phyloP scores from a whole-genome alignment of 106 monocot genomes.

The Dioscorea dumetorum region DNA sequence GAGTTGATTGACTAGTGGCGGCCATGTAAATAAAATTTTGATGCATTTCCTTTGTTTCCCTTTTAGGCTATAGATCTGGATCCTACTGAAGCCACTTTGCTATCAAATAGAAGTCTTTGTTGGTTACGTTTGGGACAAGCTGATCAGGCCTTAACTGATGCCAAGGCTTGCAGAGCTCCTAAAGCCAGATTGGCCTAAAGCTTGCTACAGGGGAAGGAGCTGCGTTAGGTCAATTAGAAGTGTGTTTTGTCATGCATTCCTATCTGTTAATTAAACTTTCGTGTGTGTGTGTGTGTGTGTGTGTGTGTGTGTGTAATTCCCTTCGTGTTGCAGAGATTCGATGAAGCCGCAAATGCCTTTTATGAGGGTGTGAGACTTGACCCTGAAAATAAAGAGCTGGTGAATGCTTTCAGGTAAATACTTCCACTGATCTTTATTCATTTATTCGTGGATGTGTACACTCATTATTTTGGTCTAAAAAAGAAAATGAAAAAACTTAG shows the following conservation, averaged over 20 bases:
- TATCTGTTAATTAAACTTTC: not conserved
- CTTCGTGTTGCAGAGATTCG: slow-evolving; percentile 50
- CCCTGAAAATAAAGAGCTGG: slow-evolving; percentile 87
- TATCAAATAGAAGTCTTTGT: slow-evolving; percentile 86
- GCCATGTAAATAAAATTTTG: not conserved
- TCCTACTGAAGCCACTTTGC: slow-evolving; percentile 62
- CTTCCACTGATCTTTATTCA: not conserved
- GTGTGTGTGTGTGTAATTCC: too few species aligned
- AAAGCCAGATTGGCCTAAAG: slow-evolving; percentile 82
- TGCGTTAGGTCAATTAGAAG: slow-evolving; percentile 64
- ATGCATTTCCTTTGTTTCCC: not conserved
- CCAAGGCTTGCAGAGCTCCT: slow-evolving; percentile 60
- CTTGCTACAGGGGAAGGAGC: slow-evolving; percentile 92
- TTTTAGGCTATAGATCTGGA: slow-evolving; percentile 83
- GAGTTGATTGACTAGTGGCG: not conserved
- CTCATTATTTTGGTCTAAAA: not conserved
- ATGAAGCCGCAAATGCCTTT: slow-evolving; percentile 94
- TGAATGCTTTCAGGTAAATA: slow-evolving; percentile 76
- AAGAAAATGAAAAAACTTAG: too few species aligned
- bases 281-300: not conserved
- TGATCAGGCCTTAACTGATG: slow-evolving; percentile 70
- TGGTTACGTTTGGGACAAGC: slow-evolving; percentile 81
- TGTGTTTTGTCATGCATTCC: slow-evolving; percentile 11
- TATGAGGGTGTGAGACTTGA: slow-evolving; percentile 87
- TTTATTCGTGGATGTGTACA: not conserved